Percentiles rank a stretch among this genome's conserved stretches.
phyloP scores from a whole-genome alignment of 306 rosid genomes.

The Castanea mollissima region DNA sequence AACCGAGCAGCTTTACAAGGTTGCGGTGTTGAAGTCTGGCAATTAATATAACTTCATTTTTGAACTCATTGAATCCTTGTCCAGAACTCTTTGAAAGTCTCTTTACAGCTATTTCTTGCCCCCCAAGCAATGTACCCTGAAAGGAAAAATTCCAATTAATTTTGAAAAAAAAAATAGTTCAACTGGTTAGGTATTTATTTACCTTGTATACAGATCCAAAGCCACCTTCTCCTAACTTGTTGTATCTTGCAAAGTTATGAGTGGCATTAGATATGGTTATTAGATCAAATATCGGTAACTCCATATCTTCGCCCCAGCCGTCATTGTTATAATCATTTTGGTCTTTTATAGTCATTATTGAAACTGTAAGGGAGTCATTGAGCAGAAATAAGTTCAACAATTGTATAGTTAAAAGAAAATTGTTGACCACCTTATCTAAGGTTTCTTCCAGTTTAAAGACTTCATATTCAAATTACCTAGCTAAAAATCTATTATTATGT shows the following conservation, averaged over 20 bases:
- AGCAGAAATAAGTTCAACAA: too few relatives aligned
- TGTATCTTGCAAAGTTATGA: slow-evolving; percentile 27
- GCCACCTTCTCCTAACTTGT: slow-evolving; percentile 48
- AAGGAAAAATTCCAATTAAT: too few relatives aligned
- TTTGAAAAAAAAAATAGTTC: too few relatives aligned
- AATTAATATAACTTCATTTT: neutral
- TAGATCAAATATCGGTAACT: slow-evolving; percentile 32
- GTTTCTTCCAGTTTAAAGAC: too few relatives aligned
- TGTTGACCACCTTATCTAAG: too few relatives aligned
- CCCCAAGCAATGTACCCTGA: too few relatives aligned
- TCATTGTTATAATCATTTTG: neutral
- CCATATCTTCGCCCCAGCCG: slow-evolving; percentile 26
- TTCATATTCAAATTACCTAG: too few relatives aligned
- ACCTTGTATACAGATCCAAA: slow-evolving; percentile 55
- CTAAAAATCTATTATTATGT: too few relatives aligned
- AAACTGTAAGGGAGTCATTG: too few relatives aligned
- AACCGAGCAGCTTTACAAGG: neutral
- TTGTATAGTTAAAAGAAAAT: too few relatives aligned
- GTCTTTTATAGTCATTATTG: too few relatives aligned
- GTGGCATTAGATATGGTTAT: slow-evolving; percentile 37
- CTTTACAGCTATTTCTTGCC: neutral
- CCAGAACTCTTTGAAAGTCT: neutral
- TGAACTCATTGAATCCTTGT: neutral
- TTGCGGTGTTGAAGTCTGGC: neutral
- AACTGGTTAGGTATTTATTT: neutral